phyloP scores from a whole-genome alignment of 768 basidiomycete species.

The Imleria badia region DNA sequence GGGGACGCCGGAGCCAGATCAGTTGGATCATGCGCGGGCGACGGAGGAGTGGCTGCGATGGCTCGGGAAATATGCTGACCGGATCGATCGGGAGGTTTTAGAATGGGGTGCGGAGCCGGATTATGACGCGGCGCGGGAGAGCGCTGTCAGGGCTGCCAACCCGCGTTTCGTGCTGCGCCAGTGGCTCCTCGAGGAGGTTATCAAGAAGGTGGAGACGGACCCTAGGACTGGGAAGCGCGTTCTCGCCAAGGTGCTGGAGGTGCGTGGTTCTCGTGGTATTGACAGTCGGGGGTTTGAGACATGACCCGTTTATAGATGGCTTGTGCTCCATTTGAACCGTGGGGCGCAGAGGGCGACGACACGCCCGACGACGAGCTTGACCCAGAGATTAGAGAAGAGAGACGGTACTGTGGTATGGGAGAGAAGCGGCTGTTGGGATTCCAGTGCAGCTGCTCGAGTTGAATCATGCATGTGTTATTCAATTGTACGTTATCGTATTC shows the following conservation, averaged over 20 bases:
- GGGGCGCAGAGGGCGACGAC: slow-evolving; percentile 73
- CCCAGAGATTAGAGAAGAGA: slow-evolving; percentile 55
- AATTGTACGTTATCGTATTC: too few species aligned
- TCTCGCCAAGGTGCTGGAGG: slow-evolving; percentile 80
- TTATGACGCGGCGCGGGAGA: slow-evolving; percentile 46
- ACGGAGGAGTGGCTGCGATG: slow-evolving; percentile 57
- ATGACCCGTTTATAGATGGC: slow-evolving; percentile 64
- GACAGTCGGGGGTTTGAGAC: not conserved
- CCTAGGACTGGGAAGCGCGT: slow-evolving; percentile 59
- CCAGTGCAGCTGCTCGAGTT: slow-evolving; percentile 93
- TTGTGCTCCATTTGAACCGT: slow-evolving; percentile 77
- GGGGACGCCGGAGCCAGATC: slow-evolving; percentile 46
- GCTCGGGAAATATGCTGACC: slow-evolving; percentile 60
- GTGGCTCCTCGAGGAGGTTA: slow-evolving; percentile 95
- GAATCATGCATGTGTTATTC: slow-evolving; percentile 21
- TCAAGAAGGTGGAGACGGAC: slow-evolving; percentile 70
- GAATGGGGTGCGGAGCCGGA: slow-evolving; percentile 45
- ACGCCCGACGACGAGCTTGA: slow-evolving; percentile 45
- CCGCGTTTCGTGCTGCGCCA: slow-evolving; percentile 93
- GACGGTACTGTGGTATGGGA: slow-evolving; percentile 76
- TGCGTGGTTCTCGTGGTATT: slow-evolving; percentile 32
- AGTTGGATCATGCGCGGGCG: slow-evolving; percentile 45
- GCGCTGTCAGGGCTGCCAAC: slow-evolving; percentile 61
- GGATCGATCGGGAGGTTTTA: slow-evolving; percentile 52
- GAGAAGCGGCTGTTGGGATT: slow-evolving; percentile 78